Percentiles rank a stretch among this genome's conserved stretches.
Conservation (phyloP, 2,329 filamentous ascomycete genomes). For the Metarhizium guizhouense region DNA sequence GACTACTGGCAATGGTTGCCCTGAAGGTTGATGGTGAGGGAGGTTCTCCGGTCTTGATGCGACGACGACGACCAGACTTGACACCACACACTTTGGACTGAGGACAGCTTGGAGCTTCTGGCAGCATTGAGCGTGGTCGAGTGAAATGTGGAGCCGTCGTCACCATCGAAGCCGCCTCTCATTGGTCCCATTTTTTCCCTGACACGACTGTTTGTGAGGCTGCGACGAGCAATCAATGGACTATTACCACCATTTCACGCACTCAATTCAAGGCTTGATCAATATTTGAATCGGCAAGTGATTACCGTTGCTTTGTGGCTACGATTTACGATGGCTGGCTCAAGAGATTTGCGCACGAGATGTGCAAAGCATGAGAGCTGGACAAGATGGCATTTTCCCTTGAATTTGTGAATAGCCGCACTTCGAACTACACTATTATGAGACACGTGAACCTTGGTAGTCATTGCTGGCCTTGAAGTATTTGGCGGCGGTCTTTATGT, state of each 20-base stretch:
- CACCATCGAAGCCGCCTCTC: neutral
- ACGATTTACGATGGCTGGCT: neutral
- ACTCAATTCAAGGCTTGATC: neutral
- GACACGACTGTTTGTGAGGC: neutral
- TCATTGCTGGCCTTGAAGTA: neutral
- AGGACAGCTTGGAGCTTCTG: slow-evolving; percentile 39
- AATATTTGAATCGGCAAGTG: neutral
- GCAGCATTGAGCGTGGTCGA: neutral
- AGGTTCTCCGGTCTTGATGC: slow-evolving; percentile 16
- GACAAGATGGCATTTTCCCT: neutral
- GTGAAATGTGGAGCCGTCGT: neutral
- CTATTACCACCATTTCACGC: neutral
- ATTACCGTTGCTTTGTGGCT: neutral
- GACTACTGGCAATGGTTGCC: slow-evolving; percentile 20
- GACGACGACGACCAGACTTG: neutral
- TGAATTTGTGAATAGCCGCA: neutral
- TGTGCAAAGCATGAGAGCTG: neutral
- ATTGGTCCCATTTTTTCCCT: neutral
- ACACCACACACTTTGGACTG: slow-evolving; percentile 10
- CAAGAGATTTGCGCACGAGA: neutral
- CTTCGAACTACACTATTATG: neutral
- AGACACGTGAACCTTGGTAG: neutral
- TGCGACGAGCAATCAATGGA: neutral
- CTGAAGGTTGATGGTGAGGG: slow-evolving; percentile 25
- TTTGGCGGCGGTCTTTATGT: neutral